Evolutionary conservation across 2,329 filamentous ascomycete genomes (phyloP).

Genomic region (Hypoxylon sp.): DNA sequence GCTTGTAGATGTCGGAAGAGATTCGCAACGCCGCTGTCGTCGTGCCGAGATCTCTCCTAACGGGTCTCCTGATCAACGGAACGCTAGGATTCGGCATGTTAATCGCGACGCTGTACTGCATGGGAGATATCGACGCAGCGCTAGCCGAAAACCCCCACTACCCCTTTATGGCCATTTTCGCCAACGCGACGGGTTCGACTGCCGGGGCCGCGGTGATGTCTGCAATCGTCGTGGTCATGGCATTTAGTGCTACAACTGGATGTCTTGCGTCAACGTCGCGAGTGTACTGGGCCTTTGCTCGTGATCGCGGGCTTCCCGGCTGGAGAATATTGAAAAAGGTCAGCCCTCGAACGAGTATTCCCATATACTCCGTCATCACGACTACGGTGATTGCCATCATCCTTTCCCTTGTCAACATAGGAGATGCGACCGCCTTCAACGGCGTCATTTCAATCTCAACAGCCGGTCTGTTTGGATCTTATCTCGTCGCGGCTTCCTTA

Average conservation of each 20-base stretch:
- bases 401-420: constrained; percentile 46
- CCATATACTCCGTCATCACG: constrained; percentile 41
- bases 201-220: constrained; percentile 65
- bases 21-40: constrained; percentile 62
- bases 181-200: constrained; percentile 59
- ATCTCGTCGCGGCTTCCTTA: constrained; percentile 39
- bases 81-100: constrained; percentile 68
- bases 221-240: constrained; percentile 62
- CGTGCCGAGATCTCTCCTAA: constrained; percentile 65
- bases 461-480: constrained; percentile 45
- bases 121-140: constrained; percentile 62
- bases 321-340: constrained; percentile 42
- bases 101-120: constrained; percentile 67
- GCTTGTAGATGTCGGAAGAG: constrained; percentile 59
- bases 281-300: constrained; percentile 66
- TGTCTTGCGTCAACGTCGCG: constrained; percentile 70
- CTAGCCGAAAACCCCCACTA: constrained; percentile 62
- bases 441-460: constrained; percentile 47
- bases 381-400: constrained; percentile 41
- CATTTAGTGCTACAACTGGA: constrained; percentile 63
- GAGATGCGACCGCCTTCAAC: constrained; percentile 44
- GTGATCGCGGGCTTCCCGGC: constrained; percentile 45
- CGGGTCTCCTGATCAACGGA: constrained; percentile 64
- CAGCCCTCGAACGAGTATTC: constrained; percentile 45
- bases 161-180: constrained; percentile 71